A percentile compares a stretch with the other conserved stretches of the same genome.
phyloP scores from a whole-genome alignment of 2,329 filamentous ascomycete species.

The Neonectria punicea region DNA sequence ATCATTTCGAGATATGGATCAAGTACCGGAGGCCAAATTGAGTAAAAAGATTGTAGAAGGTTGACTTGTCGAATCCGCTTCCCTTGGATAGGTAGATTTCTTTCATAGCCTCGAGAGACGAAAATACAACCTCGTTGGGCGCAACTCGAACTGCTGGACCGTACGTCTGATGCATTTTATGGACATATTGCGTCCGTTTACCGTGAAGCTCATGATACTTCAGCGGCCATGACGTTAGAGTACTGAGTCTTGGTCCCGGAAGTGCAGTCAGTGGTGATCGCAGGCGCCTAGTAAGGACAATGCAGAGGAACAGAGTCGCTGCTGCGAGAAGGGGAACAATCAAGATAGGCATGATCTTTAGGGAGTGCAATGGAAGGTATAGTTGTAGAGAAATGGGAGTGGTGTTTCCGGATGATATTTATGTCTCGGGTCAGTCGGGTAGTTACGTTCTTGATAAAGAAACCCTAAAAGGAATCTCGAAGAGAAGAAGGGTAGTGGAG shows the following conservation, averaged over 20 bases:
- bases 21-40: constrained; percentile 26
- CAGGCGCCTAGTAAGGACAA: constrained; percentile 3
- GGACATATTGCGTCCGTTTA: constrained; percentile 26
- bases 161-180: constrained; percentile 20
- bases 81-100: constrained; percentile 31
- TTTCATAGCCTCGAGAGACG: constrained; percentile 25
- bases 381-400: neutral
- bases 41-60: constrained; percentile 27
- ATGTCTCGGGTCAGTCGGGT: neutral
- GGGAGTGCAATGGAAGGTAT: accelerated
- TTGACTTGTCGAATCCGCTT: constrained; percentile 30
- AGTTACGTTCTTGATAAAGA: neutral
- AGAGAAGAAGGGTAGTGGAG: constrained; percentile 5
- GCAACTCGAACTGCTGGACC: constrained; percentile 24
- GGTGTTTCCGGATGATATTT: neutral
- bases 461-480: constrained; percentile 12
- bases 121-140: constrained; percentile 31
- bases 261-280: constrained; percentile 23
- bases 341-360: constrained; percentile 9
- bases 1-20: accelerated
- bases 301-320: neutral
- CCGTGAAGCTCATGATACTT: constrained; percentile 26
- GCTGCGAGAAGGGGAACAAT: neutral
- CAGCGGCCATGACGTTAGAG: constrained; percentile 17
- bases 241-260: constrained; percentile 24